A percentile compares a stretch with the other conserved stretches of the same genome.
phyloP scores from a whole-genome alignment of 2,329 filamentous ascomycete genomes.

The Diaporthe vaccinii region DNA sequence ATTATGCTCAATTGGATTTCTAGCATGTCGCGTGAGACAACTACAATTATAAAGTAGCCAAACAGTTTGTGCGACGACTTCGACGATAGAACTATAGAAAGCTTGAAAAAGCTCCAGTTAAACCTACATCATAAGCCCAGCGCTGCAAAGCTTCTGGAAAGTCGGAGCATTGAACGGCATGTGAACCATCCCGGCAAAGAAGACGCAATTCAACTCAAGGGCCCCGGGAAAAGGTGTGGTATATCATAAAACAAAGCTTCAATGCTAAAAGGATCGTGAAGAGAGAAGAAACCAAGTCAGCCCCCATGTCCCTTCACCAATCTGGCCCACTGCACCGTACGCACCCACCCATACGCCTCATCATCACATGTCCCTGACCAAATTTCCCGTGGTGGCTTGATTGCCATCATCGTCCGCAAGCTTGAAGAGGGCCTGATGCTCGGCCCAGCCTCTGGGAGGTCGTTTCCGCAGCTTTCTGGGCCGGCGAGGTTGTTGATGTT shows the following conservation, averaged over 20 bases:
- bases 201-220: not conserved
- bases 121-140: not conserved
- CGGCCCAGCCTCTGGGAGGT: slow-evolving; percentile 49
- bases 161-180: not conserved
- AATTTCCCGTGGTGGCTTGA: slow-evolving; percentile 4
- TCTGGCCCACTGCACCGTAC: slow-evolving; percentile 13
- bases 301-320: slow-evolving; percentile 18
- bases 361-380: slow-evolving; percentile 8
- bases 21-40: not conserved
- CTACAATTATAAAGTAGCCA: not conserved
- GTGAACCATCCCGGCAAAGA: not conserved
- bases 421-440: slow-evolving; percentile 48
- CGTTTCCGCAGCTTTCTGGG: slow-evolving; percentile 61
- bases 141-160: slow-evolving; percentile 1
- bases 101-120: not conserved
- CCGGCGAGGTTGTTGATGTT: slow-evolving; percentile 45
- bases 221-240: slow-evolving; percentile 27
- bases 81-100: not conserved
- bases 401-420: slow-evolving; percentile 33
- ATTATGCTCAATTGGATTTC: no score
- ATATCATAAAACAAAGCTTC: slow-evolving; percentile 34
- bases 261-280: slow-evolving; percentile 33
- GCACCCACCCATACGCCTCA: slow-evolving; percentile 16
- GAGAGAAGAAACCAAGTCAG: not conserved
- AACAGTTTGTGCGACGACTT: no score